These are phyloP conservation scores for Coemansia sp. DNA, from an alignment of 371 early-diverging fungal species.

Conservation along the genomic window DNA sequence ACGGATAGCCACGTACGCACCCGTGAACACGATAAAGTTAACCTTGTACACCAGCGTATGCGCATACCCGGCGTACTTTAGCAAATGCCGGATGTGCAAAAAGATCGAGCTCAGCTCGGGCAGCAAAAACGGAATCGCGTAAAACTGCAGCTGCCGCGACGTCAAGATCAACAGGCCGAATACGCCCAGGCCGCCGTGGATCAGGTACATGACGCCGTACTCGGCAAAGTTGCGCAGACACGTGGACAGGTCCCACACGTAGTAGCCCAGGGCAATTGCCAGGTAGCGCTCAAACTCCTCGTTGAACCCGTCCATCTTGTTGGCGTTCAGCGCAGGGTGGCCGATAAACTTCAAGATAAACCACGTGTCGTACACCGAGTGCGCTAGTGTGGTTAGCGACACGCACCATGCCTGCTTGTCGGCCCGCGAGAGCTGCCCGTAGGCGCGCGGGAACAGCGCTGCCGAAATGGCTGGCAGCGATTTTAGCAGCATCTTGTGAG, in stretches of 20 bases:
- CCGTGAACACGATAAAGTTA: conserved; percentile 31
- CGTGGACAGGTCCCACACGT: conserved; percentile 37
- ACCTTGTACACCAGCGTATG: conserved; percentile 27
- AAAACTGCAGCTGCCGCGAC: conserved; percentile 45
- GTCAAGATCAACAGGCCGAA: conserved; percentile 30
- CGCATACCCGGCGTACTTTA: conserved; percentile 21
- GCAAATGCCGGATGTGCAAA: conserved; percentile 33
- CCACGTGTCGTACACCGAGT: conserved; percentile 22
- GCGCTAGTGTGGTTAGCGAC: not conserved
- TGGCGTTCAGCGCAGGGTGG: conserved; percentile 8
- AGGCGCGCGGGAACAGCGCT: conserved; percentile 16
- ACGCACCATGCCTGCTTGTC: conserved; percentile 31
- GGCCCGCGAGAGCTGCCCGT: conserved; percentile 4
- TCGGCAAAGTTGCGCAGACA: conserved; percentile 27
- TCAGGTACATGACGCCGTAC: conserved; percentile 35
- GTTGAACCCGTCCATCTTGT: conserved; percentile 35
- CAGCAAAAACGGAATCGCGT: conserved; percentile 38
- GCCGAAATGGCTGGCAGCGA: conserved; percentile 8
- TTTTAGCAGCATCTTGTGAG: conserved; percentile 7
- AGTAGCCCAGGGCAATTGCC: conserved; percentile 34
- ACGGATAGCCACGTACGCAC: conserved; percentile 23
- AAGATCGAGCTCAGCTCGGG: conserved; percentile 47
- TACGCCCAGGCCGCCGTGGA: conserved; percentile 36
- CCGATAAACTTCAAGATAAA: conserved; percentile 21
- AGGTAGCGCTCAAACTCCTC: conserved; percentile 23